phyloP scores from a whole-genome alignment of 2,329 filamentous ascomycete genomes.

The Ascochyta koolunga region DNA sequence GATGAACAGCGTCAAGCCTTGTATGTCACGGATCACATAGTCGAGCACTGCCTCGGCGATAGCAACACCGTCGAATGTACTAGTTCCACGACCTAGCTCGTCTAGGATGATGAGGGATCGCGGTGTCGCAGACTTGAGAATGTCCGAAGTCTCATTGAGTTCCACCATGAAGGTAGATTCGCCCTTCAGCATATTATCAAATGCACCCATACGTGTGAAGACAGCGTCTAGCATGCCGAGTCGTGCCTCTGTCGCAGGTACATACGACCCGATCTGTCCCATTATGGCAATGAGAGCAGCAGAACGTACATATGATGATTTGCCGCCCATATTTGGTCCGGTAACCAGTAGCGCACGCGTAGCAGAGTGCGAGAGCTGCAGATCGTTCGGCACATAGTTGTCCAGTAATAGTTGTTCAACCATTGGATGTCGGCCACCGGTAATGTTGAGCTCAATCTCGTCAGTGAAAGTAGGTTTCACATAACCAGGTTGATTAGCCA shows the following conservation, averaged over 20 bases:
- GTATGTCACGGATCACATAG: conserved; percentile 75
- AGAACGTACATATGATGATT: conserved; percentile 95
- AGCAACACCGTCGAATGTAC: conserved; percentile 93
- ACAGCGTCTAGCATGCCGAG: conserved; percentile 90
- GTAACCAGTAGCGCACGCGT: conserved; percentile 84
- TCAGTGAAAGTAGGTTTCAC: conserved; percentile 73
- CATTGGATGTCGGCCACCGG: conserved; percentile 87
- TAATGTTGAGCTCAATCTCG: conserved; percentile 71
- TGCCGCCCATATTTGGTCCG: conserved; percentile 98
- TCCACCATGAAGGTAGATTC: conserved; percentile 99
- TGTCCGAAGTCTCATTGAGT: conserved; percentile 87
- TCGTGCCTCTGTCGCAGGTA: conserved; percentile 75
- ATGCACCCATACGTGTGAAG: conserved; percentile 93
- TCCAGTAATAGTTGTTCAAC: conserved; percentile 88
- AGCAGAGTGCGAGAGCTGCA: conserved; percentile 64
- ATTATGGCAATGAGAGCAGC: conserved; percentile 91
- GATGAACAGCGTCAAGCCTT: conserved; percentile 89
- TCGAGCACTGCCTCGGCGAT: conserved; percentile 92
- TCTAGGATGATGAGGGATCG: conserved; percentile 89
- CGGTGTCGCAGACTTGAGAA: conserved; percentile 85
- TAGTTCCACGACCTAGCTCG: conserved; percentile 91
- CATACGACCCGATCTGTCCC: conserved; percentile 92
- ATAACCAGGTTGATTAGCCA: conserved; percentile 88
- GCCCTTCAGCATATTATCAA: conserved; percentile 93
- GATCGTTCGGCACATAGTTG: conserved; percentile 90